Evolutionary conservation across 495 filamentous ascomycete species (phyloP), one percentile per base, ranked within the genome.

Genomic region (Podospora appendiculata): DNA sequence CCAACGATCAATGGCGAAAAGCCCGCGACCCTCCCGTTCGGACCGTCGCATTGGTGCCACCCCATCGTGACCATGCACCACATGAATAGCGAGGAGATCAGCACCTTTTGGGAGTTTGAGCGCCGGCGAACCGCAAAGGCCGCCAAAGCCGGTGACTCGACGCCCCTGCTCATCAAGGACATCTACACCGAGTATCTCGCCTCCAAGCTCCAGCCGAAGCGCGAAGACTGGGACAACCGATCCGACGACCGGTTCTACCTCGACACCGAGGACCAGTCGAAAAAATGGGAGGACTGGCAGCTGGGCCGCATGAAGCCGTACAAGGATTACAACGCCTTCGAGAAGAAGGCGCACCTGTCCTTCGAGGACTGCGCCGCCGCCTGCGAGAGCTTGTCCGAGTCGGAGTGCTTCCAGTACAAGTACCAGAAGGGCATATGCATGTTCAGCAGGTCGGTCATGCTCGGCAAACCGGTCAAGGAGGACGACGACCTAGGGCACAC

Each of bases 21-120:
- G 32, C 77, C 74, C 4, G 46, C 59, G 16, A 75, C 69, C 0
- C 57, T 83, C 14, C 73, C 77, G 8, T 84, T 70, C 64, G 73
- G 74, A 8, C 56, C 67, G 0, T 60, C 61, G 32, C 72, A 80
- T 48, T 85, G 83, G 82, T 85, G 82, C 61, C 70, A 79, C 33
- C 78, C 79, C 9, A 61, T 79, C 41, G 69, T 82, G 0, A 79
- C 77, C 3, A 81, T 83, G 77, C 82, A 85, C 59, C 79, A 83
- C 58, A 69, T 86, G 57, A 69, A 71, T 14, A 64, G 69, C 51
- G 70, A 71, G 38, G 80, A 83, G 51, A 68, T 82, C 41, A 75
- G 70, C 48, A 58, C 58, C 12, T 67, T 84, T 47, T 84, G 74
- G 73, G 60, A 76, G 38, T 82, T 77, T 56, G 78, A 81, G 58